Base-by-base conservation (phyloP, 2,329 filamentous ascomycete genomes). In the Pseudogymnoascus sp. region DNA sequence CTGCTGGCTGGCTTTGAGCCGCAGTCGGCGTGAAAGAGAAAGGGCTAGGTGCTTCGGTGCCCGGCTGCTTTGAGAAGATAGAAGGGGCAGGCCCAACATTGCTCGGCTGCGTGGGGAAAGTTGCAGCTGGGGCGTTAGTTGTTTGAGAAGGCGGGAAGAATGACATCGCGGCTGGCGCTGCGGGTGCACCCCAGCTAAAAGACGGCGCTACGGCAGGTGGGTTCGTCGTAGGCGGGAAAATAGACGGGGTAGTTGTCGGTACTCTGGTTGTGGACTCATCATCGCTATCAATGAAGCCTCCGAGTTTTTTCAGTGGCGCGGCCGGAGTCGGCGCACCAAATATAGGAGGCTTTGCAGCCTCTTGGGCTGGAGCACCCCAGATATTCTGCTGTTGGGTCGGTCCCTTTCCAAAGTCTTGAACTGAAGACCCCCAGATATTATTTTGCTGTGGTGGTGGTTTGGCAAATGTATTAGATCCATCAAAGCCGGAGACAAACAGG, bases 401-500 rank as follows among this genome's bases (percentile, higher is more conserved):
- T 57, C 28, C 51, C 5, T 57, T 57, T 34, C 28, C 28, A 36
- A 14, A 10, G 10, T 13, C 28, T 34, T 34, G 28, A 14, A 10
- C 28, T 57, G 51, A 21, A 14, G 51, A 34, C 1, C 51, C 51
- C 51, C 51, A 57, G 51, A 34, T 19, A 34, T 34, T 34, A 14
- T 21, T 57, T 8, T 34, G 23, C 23, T 25, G 51, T 19, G n/a
- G 11, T 4, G 51, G 25, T 34, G 51, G 6, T 57, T 57, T 57
- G 28, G 16, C 28, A 34, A 36, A 57, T 34, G 28, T 34, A 57
- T 21, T 19, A 8, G 28, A 57, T 34, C 51, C 51, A n/a, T 61
- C 39, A 39, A 39, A 62, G 4, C 57, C 41, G 21, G 62, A 31
- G 10, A 65, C 37, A 60, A 65, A 65, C 31, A 65, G 23, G 11